Percentiles rank a stretch among this genome's conserved stretches.
Conservation (phyloP, 768 basidiomycete genomes). For the Suillus plorans region DNA sequence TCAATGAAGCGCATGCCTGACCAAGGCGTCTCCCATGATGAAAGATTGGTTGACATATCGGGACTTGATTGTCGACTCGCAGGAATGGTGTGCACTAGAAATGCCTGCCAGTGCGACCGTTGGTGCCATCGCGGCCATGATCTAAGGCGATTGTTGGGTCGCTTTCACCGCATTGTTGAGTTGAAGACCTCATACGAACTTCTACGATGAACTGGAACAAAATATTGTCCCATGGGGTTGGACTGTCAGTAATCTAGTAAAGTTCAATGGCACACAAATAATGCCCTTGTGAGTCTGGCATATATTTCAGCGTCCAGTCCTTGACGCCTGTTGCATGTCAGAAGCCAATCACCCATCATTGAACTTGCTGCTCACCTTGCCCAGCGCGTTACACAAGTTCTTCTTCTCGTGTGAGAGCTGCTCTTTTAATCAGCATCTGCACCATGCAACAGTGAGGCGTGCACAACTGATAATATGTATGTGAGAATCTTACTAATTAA, state of each 20-base stretch:
- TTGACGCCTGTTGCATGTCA: no score
- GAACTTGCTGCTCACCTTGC: no score
- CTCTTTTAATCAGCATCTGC: no score
- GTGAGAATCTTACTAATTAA: no score
- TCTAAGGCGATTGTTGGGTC: background rate
- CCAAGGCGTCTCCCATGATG: background rate
- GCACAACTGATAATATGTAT: no score
- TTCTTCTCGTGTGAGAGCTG: no score
- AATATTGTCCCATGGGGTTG: background rate
- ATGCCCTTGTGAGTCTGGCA: no score
- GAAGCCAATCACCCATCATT: no score
- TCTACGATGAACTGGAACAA: background rate
- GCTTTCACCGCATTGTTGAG: background rate
- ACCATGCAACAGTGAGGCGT: no score
- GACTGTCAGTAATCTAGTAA: background rate
- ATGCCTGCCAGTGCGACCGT: background rate
- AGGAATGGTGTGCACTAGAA: background rate
- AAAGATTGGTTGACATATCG: background rate
- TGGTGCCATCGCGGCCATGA: background rate
- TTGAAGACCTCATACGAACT: background rate
- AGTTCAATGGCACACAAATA: no score
- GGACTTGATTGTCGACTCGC: background rate
- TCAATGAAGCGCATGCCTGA: background rate
- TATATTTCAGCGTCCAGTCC: no score
- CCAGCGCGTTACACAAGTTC: no score